Evolutionary conservation across 805 yeast genomes (phyloP).

Genomic region (Teunomyces kruisii): DNA sequence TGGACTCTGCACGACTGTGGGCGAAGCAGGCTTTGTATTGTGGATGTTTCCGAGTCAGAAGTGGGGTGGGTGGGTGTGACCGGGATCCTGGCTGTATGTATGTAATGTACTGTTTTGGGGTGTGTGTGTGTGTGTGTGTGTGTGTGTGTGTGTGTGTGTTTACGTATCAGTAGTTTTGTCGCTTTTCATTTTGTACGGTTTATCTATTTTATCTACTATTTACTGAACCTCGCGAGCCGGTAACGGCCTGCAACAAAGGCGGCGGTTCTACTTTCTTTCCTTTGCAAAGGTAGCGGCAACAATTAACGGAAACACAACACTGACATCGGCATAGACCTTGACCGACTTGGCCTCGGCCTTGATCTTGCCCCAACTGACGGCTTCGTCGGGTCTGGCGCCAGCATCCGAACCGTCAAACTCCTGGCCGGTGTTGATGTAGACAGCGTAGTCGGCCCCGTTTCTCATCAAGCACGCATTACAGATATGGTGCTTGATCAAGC

Average conservation of each 20-base stretch:
- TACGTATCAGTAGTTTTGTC: too few species aligned
- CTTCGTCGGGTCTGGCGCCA: slow-evolving; percentile 99
- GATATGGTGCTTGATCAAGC: slow-evolving; percentile 93
- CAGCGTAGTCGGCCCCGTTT: slow-evolving; percentile 98
- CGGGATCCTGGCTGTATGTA: too few species aligned
- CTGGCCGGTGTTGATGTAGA: slow-evolving; percentile 95
- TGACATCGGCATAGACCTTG: slow-evolving; percentile 93
- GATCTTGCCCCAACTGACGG: slow-evolving; percentile 98
- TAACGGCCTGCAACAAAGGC: too few species aligned
- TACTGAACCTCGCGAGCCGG: too few species aligned
- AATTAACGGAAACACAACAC: slow-evolving; percentile 90
- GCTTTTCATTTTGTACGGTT: too few species aligned
- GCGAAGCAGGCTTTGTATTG: too few species aligned
- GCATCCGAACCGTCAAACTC: slow-evolving; percentile 99
- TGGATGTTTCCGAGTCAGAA: too few species aligned
- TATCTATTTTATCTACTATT: not conserved
- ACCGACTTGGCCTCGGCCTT: slow-evolving; percentile 90
- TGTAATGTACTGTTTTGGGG: too few species aligned
- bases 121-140: too few species aligned
- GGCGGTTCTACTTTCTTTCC: slow-evolving; percentile 20
- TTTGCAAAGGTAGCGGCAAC: slow-evolving; percentile 97
- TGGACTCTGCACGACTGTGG: too few species aligned
- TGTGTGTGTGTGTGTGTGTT: too few species aligned
- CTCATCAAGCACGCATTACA: slow-evolving; percentile 98
- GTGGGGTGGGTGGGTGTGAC: too few species aligned